Evolutionary conservation across 1,284 basidiomycete species (phyloP).

Genomic region (Mycosarcoma maydis): DNA sequence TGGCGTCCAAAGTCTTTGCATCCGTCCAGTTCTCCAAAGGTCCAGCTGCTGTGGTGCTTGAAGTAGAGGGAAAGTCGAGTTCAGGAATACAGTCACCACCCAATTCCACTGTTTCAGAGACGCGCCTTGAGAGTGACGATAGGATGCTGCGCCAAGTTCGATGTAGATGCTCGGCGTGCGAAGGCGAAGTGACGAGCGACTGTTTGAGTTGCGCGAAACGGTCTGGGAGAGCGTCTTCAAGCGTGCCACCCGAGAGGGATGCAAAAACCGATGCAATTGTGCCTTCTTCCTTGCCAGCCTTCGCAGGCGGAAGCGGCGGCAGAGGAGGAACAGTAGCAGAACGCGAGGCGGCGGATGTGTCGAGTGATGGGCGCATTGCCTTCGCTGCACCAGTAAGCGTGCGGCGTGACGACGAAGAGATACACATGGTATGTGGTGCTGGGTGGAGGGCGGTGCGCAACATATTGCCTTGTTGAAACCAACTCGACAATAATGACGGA

Average conservation of each 20-base stretch:
- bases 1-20: slow-evolving; percentile 17
- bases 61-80: slow-evolving; percentile 24
- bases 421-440: not conserved
- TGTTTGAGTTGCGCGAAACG: slow-evolving; percentile 48
- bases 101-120: slow-evolving; percentile 16
- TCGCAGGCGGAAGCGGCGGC: slow-evolving; percentile 4
- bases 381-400: not conserved
- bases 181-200: slow-evolving; percentile 21
- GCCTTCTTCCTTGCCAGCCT: slow-evolving; percentile 40
- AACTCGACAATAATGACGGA: too few species aligned
- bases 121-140: slow-evolving; percentile 13
- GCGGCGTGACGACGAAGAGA: not conserved
- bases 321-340: not conserved
- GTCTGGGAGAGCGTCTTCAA: slow-evolving; percentile 48
- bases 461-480: too few species aligned
- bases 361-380: slow-evolving; percentile 3
- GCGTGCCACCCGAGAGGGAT: slow-evolving; percentile 42
- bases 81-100: slow-evolving; percentile 38
- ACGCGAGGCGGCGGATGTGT: slow-evolving; percentile 4
- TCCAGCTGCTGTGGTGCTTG: not conserved
- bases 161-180: slow-evolving; percentile 33
- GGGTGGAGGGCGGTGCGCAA: slow-evolving; percentile 1
- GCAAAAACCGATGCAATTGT: slow-evolving; percentile 57
- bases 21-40: slow-evolving; percentile 39
- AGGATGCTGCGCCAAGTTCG: slow-evolving; percentile 39